Evolutionary conservation across 75 land plant genomes (phyloP).

Genomic region (Picea sitchensis): DNA sequence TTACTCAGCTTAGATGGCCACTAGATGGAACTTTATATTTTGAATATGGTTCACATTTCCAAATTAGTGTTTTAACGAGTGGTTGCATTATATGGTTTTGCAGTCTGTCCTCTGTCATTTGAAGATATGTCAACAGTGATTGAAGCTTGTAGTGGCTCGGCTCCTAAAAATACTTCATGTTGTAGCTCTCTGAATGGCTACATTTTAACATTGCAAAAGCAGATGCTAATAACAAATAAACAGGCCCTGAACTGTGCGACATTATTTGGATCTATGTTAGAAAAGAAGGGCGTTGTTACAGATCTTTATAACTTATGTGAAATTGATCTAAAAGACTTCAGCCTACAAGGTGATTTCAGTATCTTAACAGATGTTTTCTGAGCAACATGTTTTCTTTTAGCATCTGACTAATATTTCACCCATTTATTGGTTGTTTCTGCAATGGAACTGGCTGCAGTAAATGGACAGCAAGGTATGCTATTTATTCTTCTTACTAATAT

Average conservation of each 20-base stretch:
- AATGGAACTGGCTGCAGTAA: slow-evolving; percentile 30
- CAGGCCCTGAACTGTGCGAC: slow-evolving; percentile 93
- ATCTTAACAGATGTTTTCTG: slow-evolving; percentile 2
- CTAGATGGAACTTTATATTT: not conserved
- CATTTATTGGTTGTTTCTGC: slow-evolving; percentile 1
- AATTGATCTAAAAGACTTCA: slow-evolving; percentile 94
- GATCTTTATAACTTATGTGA: slow-evolving; percentile 83
- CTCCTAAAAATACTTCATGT: slow-evolving; percentile 73
- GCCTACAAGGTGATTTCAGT: slow-evolving; percentile 73
- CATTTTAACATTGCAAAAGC: slow-evolving; percentile 75
- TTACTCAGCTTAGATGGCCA: not conserved
- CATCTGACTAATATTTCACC: slow-evolving; percentile 6
- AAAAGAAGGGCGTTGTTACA: slow-evolving; percentile 78
- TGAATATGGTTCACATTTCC: not conserved
- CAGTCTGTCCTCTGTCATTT: slow-evolving; percentile 92
- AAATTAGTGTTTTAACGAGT: not conserved
- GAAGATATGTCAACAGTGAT: slow-evolving; percentile 69
- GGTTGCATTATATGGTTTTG: slow-evolving; percentile 8
- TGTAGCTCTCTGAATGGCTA: slow-evolving; percentile 84
- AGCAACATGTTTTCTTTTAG: slow-evolving; percentile 7
- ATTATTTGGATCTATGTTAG: slow-evolving; percentile 81
- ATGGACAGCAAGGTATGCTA: slow-evolving; percentile 66
- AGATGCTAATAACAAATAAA: slow-evolving; percentile 91
- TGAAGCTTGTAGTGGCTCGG: slow-evolving; percentile 54
- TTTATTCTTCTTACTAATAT: slow-evolving; percentile 2